These are phyloP conservation scores for Nephelium lappaceum DNA, from an alignment of 345 rosid genomes.

Conservation along the genomic window DNA sequence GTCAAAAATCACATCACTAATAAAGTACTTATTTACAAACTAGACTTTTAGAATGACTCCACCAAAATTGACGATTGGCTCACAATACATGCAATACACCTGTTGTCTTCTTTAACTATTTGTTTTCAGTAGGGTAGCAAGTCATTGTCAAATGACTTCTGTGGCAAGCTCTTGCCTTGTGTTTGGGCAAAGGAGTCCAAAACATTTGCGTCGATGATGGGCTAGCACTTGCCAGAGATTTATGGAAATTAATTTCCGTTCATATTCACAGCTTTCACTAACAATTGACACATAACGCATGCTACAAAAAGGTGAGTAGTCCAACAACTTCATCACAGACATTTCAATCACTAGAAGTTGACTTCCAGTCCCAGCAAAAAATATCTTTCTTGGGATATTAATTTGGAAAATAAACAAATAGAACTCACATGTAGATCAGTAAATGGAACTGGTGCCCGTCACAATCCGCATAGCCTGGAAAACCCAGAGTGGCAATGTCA, in stretches of 20 bases:
- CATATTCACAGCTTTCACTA: not conserved
- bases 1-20: not conserved
- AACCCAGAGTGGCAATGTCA: not conserved
- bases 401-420: no score
- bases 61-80: not conserved
- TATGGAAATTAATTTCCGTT: not conserved
- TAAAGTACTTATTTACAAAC: not conserved
- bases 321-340: not conserved
- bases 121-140: not conserved
- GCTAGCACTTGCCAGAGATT: not conserved
- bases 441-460: conserved; percentile 2
- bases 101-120: not conserved
- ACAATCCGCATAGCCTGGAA: not conserved
- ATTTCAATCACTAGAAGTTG: conserved; percentile 5
- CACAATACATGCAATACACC: no score
- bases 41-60: not conserved
- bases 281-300: not conserved
- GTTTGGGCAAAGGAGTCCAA: no score
- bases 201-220: no score
- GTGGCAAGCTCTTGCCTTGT: no score
- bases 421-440: not conserved
- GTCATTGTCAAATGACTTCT: not conserved
- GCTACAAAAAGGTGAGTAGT: not conserved
- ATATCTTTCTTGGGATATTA: no score
- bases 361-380: not conserved